Conservation (phyloP, 768 basidiomycete species). For the Tulasnella calospora region DNA sequence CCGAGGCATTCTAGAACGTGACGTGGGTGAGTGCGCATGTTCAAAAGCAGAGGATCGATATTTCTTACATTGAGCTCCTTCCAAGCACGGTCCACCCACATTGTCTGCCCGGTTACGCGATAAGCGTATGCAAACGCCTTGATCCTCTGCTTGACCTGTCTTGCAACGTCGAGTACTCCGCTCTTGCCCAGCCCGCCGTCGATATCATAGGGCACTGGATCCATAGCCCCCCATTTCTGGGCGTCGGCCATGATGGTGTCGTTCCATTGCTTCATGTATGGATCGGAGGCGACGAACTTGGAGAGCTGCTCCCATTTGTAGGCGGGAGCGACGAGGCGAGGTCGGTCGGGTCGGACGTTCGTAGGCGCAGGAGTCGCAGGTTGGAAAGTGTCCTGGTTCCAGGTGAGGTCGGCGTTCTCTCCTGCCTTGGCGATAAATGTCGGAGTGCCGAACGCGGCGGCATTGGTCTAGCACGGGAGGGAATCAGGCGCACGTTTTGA, state of each 20-base stretch:
- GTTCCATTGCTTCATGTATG: conserved; percentile 88
- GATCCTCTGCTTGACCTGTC: conserved; percentile 82
- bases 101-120: conserved; percentile 85
- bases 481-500: conserved; percentile 9
- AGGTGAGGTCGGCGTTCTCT: conserved; percentile 47
- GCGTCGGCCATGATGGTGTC: conserved; percentile 86
- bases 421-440: conserved; percentile 61
- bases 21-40: not conserved
- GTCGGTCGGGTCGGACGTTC: conserved; percentile 67
- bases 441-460: conserved; percentile 63
- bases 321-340: conserved; percentile 82
- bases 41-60: conserved; percentile 32
- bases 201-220: conserved; percentile 62
- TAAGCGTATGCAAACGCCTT: conserved; percentile 92
- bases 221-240: conserved; percentile 56
- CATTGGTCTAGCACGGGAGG: conserved; percentile 53
- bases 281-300: conserved; percentile 67
- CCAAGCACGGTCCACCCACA: conserved; percentile 85
- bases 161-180: conserved; percentile 89
- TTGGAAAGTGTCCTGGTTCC: conserved; percentile 76
- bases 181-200: conserved; percentile 66
- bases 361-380: conserved; percentile 59
- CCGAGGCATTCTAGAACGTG: conserved; percentile 59
- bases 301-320: conserved; percentile 90
- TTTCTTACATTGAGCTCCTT: conserved; percentile 67